phyloP scores from a whole-genome alignment of 306 rosid species.

The Notholithocarpus densiflorus region DNA sequence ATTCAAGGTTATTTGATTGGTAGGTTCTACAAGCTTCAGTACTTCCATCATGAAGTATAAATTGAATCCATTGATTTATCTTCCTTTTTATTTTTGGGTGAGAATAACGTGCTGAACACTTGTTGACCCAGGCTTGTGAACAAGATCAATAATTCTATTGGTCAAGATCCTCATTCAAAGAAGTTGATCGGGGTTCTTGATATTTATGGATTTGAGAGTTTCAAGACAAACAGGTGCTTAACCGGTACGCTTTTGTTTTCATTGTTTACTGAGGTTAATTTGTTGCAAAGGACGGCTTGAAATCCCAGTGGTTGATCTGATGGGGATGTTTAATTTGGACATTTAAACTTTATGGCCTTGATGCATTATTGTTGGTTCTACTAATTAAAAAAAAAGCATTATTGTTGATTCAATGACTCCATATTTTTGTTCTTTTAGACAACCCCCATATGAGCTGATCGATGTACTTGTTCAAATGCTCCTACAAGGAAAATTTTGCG shows the following conservation, averaged over 20 bases:
- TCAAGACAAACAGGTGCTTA: slow-evolving; percentile 99
- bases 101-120: slow-evolving; percentile 20
- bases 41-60: neutral
- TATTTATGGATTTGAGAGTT: slow-evolving; percentile 99
- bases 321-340: slow-evolving; percentile 11
- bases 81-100: neutral
- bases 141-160: slow-evolving; percentile 84
- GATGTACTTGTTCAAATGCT: neutral
- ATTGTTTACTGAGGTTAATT: slow-evolving; percentile 36
- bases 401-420: no score
- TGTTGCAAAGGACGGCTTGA: slow-evolving; percentile 16
- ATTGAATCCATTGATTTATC: neutral
- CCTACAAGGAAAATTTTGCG: neutral
- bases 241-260: slow-evolving; percentile 54
- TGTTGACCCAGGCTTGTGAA: slow-evolving; percentile 72
- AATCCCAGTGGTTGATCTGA: slow-evolving; percentile 14
- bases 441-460: neutral
- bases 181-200: slow-evolving; percentile 89
- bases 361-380: neutral
- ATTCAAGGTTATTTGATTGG: slow-evolving; percentile 93
- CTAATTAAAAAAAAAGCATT: no score
- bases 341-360: slow-evolving; percentile 1
- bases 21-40: slow-evolving; percentile 23
- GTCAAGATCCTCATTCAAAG: slow-evolving; percentile 82
- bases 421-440: neutral